These are phyloP conservation scores for Orbilia brochopaga DNA, from an alignment of 2,329 filamentous ascomycete species.

Conservation along the genomic window DNA sequence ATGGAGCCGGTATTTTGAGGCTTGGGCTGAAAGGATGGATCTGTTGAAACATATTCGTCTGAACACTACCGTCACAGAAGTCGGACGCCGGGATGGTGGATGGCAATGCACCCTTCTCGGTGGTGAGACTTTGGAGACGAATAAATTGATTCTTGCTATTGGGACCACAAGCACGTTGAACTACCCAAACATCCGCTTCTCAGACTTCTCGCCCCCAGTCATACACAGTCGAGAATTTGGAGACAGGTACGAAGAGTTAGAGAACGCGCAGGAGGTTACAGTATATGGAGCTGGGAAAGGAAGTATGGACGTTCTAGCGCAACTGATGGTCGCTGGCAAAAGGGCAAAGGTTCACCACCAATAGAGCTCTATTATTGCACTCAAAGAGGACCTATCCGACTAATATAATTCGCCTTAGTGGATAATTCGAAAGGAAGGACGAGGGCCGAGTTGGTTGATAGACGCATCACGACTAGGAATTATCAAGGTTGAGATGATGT, in stretches of 20 bases:
- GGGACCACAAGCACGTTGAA: constrained; percentile 67
- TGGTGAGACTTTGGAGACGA: constrained; percentile 53
- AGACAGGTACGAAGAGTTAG: constrained; percentile 54
- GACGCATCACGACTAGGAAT: neutral
- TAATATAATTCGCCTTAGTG: constrained; percentile 57
- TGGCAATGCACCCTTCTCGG: constrained; percentile 43
- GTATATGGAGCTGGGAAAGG: constrained; percentile 70
- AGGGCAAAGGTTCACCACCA: constrained; percentile 60
- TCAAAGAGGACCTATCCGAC: neutral
- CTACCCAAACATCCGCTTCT: constrained; percentile 62
- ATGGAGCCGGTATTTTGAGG: constrained; percentile 65
- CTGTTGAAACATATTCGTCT: constrained; percentile 63
- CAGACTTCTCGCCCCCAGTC: constrained; percentile 63
- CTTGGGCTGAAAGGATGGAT: constrained; percentile 64
- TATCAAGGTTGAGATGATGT: neutral
- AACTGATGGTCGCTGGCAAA: constrained; percentile 63
- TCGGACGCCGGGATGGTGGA: constrained; percentile 58
- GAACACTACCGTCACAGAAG: constrained; percentile 58
- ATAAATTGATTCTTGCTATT: constrained; percentile 67
- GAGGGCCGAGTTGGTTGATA: constrained; percentile 65
- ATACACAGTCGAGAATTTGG: constrained; percentile 66
- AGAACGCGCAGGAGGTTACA: constrained; percentile 59
- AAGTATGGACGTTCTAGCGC: constrained; percentile 68
- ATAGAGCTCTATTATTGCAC: neutral
- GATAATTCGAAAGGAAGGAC: constrained; percentile 66